phyloP scores from a whole-genome alignment of 352 stramenopile species.

The Phytophthora uliginosa region DNA sequence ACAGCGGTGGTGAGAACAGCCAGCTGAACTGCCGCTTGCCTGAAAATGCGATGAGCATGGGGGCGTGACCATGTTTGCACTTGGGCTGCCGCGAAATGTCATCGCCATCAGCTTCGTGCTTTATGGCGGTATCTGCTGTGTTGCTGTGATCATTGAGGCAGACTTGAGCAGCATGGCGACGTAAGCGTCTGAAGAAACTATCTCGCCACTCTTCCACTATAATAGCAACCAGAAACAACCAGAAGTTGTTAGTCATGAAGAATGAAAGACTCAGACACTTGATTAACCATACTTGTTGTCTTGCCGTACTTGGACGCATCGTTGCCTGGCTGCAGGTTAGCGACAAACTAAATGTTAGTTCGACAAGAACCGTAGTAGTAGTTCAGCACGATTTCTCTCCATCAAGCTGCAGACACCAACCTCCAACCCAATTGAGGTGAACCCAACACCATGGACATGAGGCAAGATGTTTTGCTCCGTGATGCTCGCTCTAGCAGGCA shows the following conservation, averaged over 20 bases:
- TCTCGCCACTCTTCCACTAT: conserved; percentile 71
- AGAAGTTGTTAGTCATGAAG: background rate
- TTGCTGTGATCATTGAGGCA: conserved; percentile 51
- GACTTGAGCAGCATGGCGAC: conserved; percentile 62
- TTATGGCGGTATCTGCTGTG: conserved; percentile 2
- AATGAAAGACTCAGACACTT: background rate
- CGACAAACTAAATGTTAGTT: conserved; percentile 14
- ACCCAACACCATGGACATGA: conserved; percentile 67
- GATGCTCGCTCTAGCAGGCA: conserved; percentile 68
- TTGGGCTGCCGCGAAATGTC: background rate
- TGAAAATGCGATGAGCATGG: conserved; percentile 86
- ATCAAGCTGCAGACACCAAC: conserved; percentile 32
- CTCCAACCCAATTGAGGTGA: conserved; percentile 89
- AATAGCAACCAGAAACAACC: background rate
- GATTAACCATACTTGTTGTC: conserved; percentile 55
- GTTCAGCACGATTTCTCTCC: background rate
- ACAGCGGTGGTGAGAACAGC: conserved; percentile 79
- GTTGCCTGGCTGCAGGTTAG: conserved; percentile 71
- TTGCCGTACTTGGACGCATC: conserved; percentile 86
- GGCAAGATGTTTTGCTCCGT: conserved; percentile 82
- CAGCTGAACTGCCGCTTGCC: conserved; percentile 91
- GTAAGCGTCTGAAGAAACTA: conserved; percentile 70
- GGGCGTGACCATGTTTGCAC: conserved; percentile 60
- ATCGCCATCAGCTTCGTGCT: conserved; percentile 8
- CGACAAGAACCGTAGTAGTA: background rate